Evolutionary conservation across 2,329 filamentous ascomycete genomes (phyloP).

Genomic region (Arthrobotrys sphaeroides): DNA sequence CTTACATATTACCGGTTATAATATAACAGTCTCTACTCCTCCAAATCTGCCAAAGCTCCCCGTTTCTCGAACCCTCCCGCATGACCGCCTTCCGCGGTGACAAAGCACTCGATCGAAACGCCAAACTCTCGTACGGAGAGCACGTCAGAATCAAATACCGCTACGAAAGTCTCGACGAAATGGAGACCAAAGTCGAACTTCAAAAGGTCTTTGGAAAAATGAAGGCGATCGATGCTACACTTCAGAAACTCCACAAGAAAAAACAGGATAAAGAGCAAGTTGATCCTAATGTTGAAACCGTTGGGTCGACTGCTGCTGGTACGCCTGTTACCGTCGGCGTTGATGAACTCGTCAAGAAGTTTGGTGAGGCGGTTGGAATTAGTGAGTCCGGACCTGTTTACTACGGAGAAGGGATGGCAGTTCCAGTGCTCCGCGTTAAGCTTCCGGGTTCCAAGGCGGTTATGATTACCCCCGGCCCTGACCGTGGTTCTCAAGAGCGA

Average conservation of each 20-base stretch:
- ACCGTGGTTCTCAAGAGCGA: not conserved
- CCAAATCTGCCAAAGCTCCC: not conserved
- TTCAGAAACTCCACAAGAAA: not conserved
- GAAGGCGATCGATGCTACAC: not conserved
- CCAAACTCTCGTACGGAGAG: constrained; percentile 13
- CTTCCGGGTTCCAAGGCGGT: not conserved
- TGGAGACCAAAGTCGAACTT: not conserved
- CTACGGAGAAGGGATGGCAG: not conserved
- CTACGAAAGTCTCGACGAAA: not conserved
- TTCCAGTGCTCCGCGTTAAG: not conserved
- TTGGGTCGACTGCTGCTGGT: no score
- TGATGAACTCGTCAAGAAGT: no score
- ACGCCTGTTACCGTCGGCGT: no score
- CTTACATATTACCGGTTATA: no score
- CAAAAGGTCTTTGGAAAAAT: not conserved
- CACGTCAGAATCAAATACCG: constrained; percentile 1
- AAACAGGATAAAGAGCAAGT: not conserved
- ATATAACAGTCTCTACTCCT: not conserved
- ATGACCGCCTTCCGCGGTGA: not conserved
- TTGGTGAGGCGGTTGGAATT: not conserved
- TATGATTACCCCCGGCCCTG: not conserved
- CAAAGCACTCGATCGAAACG: not conserved
- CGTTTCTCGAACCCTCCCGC: not conserved
- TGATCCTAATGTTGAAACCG: not conserved
- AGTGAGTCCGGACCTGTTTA: not conserved